Base-by-base conservation (phyloP, 106 monocot species). In the Dendrobium catenatum region DNA sequence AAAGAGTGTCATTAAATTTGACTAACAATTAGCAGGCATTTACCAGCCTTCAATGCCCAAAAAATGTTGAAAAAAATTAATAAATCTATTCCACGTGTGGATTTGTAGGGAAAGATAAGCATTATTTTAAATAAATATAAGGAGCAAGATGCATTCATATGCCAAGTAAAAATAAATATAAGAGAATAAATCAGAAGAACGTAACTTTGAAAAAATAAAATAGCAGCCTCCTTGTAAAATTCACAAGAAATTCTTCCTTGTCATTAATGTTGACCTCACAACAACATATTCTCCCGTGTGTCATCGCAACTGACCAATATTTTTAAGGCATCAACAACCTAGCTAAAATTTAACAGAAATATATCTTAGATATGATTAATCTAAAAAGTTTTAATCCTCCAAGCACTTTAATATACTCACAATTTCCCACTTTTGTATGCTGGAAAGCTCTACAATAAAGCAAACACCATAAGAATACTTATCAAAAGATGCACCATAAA, bases 381-480 rank as follows among this genome's bases (percentile, higher is more conserved):
- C 24, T 37, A 10, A 37, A 17, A 37, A 78, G 31, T 0, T 5
- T 20, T 22, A 8, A 33, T 59, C 19, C 31, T 19, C 5, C 51
- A 77, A 44, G 47, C 2, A 20, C 44, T 46, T 43, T 5, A 54
- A 77, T 47, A 66, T 55, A 80, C 89, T 82, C 54, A 99, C 95
- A 9, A 93, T 99, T 85, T 91, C 91, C 66, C 99, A 82, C 72
- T 86, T 93, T 46, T 46, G 79, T 31, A 88, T 90, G 20, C 93
- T 91, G 18, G 95, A 99, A 16, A 99, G 93, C 85, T 99, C 99
- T 0, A 95, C 99, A 47, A 99, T 83, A 43, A 99, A 99, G 11
- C 99, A 93, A 42, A 99, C 99, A 15, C 99, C 99, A 44, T 95
- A 99, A 17, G 99, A 88, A 85, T 99, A 95, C 86, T 88, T 95